These are phyloP conservation scores for Septoria petroselini DNA, from an alignment of 2,329 filamentous ascomycete species.

Conservation along the genomic window DNA sequence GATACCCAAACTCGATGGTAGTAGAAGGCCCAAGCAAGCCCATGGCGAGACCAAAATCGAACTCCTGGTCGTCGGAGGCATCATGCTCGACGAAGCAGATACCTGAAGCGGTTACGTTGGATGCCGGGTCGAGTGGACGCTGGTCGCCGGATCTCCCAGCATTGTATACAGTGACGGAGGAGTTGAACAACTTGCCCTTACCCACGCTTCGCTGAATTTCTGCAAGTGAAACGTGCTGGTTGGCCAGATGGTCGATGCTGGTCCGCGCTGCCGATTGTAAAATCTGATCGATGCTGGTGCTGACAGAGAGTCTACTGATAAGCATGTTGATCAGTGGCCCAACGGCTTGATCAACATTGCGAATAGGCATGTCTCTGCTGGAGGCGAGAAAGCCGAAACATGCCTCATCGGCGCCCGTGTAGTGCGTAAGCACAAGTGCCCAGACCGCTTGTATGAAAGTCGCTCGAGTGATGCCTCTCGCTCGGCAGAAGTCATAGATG, in stretches of 20 bases:
- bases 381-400: conserved; percentile 40
- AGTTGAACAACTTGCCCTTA: conserved; percentile 4
- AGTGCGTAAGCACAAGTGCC: conserved; percentile 34
- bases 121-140: no score
- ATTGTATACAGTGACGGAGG: conserved; percentile 3
- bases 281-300: not conserved
- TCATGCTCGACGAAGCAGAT: not conserved
- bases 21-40: not conserved
- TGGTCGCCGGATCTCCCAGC: not conserved
- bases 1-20: not conserved
- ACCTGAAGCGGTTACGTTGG: not conserved
- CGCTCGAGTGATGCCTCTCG: conserved; percentile 2
- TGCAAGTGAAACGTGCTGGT: conserved; percentile 3
- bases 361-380: conserved; percentile 38
- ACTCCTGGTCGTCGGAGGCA: conserved; percentile 4
- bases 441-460: conserved; percentile 38
- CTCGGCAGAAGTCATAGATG: conserved; percentile 19
- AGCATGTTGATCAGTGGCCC: conserved; percentile 37
- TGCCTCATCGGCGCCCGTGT: conserved; percentile 36
- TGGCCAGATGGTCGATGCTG: not conserved
- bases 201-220: not conserved
- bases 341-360: conserved; percentile 19
- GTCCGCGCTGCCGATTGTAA: not conserved
- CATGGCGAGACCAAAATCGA: conserved; percentile 1
- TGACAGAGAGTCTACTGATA: not conserved